A percentile compares a stretch with the other conserved stretches of the same genome.
phyloP scores from a whole-genome alignment of 2,329 filamentous ascomycete species.

The Basipetospora chlamydospora region DNA sequence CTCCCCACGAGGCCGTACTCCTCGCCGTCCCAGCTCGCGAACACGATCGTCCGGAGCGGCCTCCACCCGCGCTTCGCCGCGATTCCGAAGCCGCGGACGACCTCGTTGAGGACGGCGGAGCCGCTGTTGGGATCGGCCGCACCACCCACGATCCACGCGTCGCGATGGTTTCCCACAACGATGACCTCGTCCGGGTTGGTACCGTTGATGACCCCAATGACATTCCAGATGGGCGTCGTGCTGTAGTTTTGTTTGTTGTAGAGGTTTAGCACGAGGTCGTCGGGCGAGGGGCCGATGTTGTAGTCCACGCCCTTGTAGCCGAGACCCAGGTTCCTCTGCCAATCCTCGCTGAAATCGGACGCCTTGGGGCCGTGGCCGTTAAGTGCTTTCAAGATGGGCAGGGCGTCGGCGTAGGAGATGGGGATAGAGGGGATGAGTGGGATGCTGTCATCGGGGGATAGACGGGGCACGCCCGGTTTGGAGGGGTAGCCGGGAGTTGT shows the following conservation, averaged over 20 bases:
- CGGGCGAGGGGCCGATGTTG: conserved; percentile 70
- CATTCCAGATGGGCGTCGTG: conserved; percentile 75
- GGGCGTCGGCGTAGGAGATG: conserved; percentile 73
- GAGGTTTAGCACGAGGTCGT: conserved; percentile 54
- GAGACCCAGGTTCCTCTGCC: conserved; percentile 57
- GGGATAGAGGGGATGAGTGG: conserved; percentile 83
- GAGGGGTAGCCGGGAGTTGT: conserved; percentile 91
- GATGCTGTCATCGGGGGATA: conserved; percentile 53
- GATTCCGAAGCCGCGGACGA: conserved; percentile 58
- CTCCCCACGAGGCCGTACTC: conserved; percentile 79
- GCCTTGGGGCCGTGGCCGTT: conserved; percentile 78
- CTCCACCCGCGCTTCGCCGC: conserved; percentile 46
- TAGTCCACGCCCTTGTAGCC: conserved; percentile 71
- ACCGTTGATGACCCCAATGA: conserved; percentile 85
- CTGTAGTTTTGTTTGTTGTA: conserved; percentile 71
- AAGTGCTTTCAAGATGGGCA: conserved; percentile 77
- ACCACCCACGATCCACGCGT: conserved; percentile 80
- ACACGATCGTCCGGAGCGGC: conserved; percentile 74
- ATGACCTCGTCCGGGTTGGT: conserved; percentile 74
- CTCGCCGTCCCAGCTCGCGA: conserved; percentile 70
- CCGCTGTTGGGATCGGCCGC: conserved; percentile 74
- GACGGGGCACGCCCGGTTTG: conserved; percentile 70
- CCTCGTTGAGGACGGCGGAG: conserved; percentile 64
- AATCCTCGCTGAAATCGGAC: conserved; percentile 55
- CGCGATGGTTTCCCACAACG: conserved; percentile 81